phyloP scores from a whole-genome alignment of 2,329 filamentous ascomycete species.

The Domatiomyces catenatus region DNA sequence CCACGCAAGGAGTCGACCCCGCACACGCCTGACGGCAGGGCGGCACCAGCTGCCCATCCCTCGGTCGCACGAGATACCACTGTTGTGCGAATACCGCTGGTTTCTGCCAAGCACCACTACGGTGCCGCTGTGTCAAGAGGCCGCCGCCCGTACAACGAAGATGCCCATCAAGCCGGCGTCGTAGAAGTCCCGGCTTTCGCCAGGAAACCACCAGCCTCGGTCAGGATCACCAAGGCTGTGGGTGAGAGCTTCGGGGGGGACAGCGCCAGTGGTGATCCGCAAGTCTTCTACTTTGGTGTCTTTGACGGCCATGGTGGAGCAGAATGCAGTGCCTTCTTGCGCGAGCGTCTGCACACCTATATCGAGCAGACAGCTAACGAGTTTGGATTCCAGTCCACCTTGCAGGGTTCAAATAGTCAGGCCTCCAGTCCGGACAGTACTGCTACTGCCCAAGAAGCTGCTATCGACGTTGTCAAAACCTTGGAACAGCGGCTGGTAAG shows the following conservation, averaged over 20 bases:
- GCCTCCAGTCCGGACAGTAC: slow-evolving; percentile 20
- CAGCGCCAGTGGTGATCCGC: slow-evolving; percentile 71
- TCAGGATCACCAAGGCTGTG: slow-evolving; percentile 27
- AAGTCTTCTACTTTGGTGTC: slow-evolving; percentile 93
- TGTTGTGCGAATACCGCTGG: slow-evolving; percentile 84
- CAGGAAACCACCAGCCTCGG: slow-evolving; percentile 55
- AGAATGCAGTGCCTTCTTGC: slow-evolving; percentile 75
- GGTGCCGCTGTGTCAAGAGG: slow-evolving; percentile 66
- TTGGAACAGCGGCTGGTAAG: slow-evolving; percentile 57
- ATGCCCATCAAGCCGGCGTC: slow-evolving; percentile 84
- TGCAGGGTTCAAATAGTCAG: slow-evolving; percentile 30
- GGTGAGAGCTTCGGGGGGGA: slow-evolving; percentile 54
- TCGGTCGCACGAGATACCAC: slow-evolving; percentile 61
- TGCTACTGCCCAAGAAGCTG: slow-evolving; percentile 37
- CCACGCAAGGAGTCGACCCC: slow-evolving; percentile 73
- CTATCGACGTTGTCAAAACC: slow-evolving; percentile 46
- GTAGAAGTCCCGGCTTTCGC: slow-evolving; percentile 89
- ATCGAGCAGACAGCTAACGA: slow-evolving; percentile 64
- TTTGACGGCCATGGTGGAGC: slow-evolving; percentile 91
- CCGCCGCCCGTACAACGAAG: slow-evolving; percentile 78
- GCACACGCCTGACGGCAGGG: slow-evolving; percentile 42
- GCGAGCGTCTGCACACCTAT: slow-evolving; percentile 72
- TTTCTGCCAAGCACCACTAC: slow-evolving; percentile 91
- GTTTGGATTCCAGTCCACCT: slow-evolving; percentile 64
- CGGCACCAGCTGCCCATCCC: slow-evolving; percentile 43